phyloP scores from a whole-genome alignment of 768 basidiomycete species.

The Rhizopogon salebrosus region DNA sequence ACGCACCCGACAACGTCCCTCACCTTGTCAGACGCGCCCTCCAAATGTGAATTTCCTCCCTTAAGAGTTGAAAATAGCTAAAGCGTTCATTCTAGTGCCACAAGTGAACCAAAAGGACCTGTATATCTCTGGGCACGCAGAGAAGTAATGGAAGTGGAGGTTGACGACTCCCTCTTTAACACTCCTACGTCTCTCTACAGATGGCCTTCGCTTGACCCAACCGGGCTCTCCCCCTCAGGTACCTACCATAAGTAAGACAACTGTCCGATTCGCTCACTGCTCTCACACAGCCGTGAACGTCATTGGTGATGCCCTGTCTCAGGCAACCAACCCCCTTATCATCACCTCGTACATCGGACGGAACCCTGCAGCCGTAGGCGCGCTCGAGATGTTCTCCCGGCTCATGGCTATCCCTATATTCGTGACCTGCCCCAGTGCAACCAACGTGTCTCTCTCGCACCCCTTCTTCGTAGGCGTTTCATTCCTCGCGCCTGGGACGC shows the following conservation, averaged over 20 bases:
- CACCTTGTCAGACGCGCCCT: constrained; percentile 52
- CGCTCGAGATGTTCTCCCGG: constrained; percentile 45
- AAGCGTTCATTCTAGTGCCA: constrained; percentile 39
- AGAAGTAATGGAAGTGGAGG: constrained; percentile 66
- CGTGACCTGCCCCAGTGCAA: constrained; percentile 41
- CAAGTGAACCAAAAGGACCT: constrained; percentile 67
- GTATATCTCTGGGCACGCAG: constrained; percentile 71
- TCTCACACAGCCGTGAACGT: constrained; percentile 22
- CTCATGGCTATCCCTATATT: constrained; percentile 52
- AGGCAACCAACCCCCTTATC: constrained; percentile 53
- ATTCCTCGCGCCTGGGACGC: constrained; percentile 40
- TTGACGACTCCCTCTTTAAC: constrained; percentile 35
- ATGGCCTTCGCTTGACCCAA: constrained; percentile 51
- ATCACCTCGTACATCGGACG: constrained; percentile 62
- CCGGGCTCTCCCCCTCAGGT: constrained; percentile 40
- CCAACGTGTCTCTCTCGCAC: constrained; percentile 54
- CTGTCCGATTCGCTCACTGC: not conserved
- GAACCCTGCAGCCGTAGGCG: constrained; percentile 39
- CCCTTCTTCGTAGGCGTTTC: constrained; percentile 50
- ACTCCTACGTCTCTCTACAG: constrained; percentile 23
- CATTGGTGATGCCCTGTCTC: constrained; percentile 45
- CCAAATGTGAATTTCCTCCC: constrained; percentile 45
- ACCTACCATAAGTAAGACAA: not conserved
- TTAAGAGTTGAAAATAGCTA: not conserved
- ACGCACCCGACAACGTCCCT: constrained; percentile 47